Percentiles rank a stretch among this genome's conserved stretches.
These are phyloP conservation scores for Dichotomocladium elegans DNA, from an alignment of 371 early-diverging fungal species.

Conservation along the genomic window DNA sequence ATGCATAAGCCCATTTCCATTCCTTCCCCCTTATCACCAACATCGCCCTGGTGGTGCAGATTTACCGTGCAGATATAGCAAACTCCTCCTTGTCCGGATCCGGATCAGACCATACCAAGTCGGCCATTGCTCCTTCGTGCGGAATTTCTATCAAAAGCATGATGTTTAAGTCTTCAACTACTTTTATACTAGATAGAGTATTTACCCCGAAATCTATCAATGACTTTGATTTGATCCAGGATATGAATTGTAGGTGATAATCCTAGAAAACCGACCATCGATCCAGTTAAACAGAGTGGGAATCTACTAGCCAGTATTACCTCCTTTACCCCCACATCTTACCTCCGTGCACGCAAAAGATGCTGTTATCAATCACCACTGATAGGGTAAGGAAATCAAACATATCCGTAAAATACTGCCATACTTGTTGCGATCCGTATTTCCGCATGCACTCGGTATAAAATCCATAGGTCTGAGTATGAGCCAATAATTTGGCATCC, in stretches of 20 bases:
- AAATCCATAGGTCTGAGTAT: conserved; percentile 88
- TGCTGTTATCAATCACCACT: conserved; percentile 88
- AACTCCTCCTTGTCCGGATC: conserved; percentile 79
- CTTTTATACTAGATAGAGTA: background rate
- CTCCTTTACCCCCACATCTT: conserved; percentile 2
- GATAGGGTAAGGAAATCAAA: conserved; percentile 93
- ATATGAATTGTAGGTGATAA: conserved; percentile 89
- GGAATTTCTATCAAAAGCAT: conserved; percentile 79
- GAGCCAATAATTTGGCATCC: background rate
- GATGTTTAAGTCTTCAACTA: background rate
- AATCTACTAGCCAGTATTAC: background rate
- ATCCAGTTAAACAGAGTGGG: background rate
- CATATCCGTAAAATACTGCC: conserved; percentile 93
- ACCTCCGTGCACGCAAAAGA: conserved; percentile 98
- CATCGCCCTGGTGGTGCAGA: background rate
- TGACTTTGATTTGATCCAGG: conserved; percentile 88
- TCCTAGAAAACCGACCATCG: conserved; percentile 42
- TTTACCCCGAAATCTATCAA: conserved; percentile 86
- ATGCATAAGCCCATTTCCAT: too few relatives aligned
- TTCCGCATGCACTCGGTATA: conserved; percentile 95
- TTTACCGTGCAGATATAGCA: conserved; percentile 77
- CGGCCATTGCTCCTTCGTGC: conserved; percentile 98
- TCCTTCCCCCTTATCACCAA: background rate
- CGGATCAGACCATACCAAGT: conserved; percentile 99
- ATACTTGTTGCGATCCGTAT: conserved; percentile 82